These are phyloP conservation scores for Sporothrix globosa DNA, from an alignment of 2,329 filamentous ascomycete genomes.

Conservation along the genomic window DNA sequence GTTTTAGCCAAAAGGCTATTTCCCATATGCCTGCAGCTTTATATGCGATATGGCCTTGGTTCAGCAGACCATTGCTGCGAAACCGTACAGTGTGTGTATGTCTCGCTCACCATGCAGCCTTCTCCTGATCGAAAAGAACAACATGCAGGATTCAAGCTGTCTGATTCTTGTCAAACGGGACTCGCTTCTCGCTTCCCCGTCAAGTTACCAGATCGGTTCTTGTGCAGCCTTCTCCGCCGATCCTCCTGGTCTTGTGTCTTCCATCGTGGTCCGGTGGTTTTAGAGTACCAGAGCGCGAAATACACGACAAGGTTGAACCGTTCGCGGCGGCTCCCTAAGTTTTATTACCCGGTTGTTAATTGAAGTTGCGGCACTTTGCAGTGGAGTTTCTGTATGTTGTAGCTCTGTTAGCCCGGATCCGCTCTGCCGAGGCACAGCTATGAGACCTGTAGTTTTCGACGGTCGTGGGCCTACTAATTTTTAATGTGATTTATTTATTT, in stretches of 20 bases:
- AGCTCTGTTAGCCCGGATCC: slow-evolving; percentile 24
- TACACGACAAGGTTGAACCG: neutral
- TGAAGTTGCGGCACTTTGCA: neutral
- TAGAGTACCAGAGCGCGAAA: neutral
- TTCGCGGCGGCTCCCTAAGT: too few relatives aligned
- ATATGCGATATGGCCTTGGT: slow-evolving; percentile 6
- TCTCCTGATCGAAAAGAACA: neutral
- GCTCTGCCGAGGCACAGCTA: slow-evolving; percentile 35
- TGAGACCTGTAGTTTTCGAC: neutral
- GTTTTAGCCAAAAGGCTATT: neutral
- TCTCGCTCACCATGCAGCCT: neutral
- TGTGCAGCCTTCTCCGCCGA: slow-evolving; percentile 25
- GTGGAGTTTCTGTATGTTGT: too few relatives aligned
- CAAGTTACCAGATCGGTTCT: neutral
- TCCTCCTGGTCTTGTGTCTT: slow-evolving; percentile 9
- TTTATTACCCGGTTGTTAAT: neutral
- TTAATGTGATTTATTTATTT: neutral
- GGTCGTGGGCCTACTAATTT: slow-evolving; percentile 1
- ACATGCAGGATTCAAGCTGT: neutral
- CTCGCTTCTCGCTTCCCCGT: neutral
- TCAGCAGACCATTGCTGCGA: neutral
- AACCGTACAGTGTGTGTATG: neutral
- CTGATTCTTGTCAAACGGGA: slow-evolving; percentile 3
- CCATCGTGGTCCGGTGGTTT: neutral
- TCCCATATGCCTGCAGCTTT: neutral